A percentile compares a stretch with the other conserved stretches of the same genome.
Evolutionary conservation across 306 rosid genomes (phyloP).

Genomic region (Cotoneaster glaucophyllus): DNA sequence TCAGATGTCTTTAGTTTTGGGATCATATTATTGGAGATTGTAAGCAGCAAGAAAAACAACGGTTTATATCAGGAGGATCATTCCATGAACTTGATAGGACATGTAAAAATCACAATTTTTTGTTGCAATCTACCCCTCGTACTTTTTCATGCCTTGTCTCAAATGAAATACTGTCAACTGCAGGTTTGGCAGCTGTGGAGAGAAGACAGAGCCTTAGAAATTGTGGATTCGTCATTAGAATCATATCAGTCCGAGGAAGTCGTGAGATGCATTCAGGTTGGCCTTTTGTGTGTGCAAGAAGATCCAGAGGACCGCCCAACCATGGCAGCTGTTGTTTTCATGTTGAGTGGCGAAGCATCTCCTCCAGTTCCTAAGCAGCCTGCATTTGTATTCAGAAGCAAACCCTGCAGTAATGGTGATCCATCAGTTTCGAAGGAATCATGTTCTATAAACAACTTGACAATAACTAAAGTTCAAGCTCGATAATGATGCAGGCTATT

Average conservation of each 20-base stretch:
- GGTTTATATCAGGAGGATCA: slow-evolving; percentile 14
- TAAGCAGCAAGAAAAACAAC: slow-evolving; percentile 40
- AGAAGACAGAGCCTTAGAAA: slow-evolving; percentile 27
- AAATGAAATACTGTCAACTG: not conserved
- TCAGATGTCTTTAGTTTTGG: slow-evolving; percentile 53
- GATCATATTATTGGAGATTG: slow-evolving; percentile 45
- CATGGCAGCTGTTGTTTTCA: slow-evolving; percentile 48
- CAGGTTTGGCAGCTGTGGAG: slow-evolving; percentile 58
- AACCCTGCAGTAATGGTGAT: not conserved
- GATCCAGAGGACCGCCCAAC: slow-evolving; percentile 47
- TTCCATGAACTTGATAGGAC: slow-evolving; percentile 37
- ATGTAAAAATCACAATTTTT: slow-evolving; percentile 28
- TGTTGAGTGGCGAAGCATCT: slow-evolving; percentile 36
- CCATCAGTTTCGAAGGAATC: not conserved
- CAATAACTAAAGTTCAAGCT: slow-evolving; percentile 1
- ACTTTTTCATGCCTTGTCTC: not conserved
- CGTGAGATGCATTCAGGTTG: slow-evolving; percentile 61
- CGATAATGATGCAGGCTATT: not conserved
- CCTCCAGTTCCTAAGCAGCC: slow-evolving; percentile 14
- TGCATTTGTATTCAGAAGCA: not conserved
- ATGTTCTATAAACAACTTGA: not conserved
- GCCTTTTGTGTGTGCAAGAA: slow-evolving; percentile 61
- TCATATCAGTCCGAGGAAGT: slow-evolving; percentile 23
- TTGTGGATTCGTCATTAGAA: slow-evolving; percentile 33
- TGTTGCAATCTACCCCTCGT: not conserved